phyloP scores from a whole-genome alignment of 495 filamentous ascomycete species.

The Xylaria scruposa region DNA sequence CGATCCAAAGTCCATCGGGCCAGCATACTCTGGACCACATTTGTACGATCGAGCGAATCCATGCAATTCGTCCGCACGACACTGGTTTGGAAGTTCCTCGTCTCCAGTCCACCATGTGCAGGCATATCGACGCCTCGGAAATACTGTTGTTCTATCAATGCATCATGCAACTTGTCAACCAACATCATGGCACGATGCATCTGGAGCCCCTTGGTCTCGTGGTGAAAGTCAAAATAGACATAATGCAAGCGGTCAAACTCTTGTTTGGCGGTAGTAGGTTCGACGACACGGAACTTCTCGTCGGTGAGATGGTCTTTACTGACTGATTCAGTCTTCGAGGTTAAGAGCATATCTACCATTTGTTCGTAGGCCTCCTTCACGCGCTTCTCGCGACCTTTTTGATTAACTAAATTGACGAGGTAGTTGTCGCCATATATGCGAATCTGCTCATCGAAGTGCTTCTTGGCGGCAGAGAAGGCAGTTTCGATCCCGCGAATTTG shows the following conservation, averaged over 20 bases:
- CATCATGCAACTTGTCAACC: constrained; percentile 76
- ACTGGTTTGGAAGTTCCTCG: constrained; percentile 77
- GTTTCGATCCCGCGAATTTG: constrained; percentile 85
- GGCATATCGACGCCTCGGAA: constrained; percentile 91
- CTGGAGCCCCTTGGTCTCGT: constrained; percentile 90
- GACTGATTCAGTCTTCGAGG: constrained; percentile 67
- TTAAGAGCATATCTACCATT: constrained; percentile 75
- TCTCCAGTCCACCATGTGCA: constrained; percentile 74
- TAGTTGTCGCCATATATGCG: constrained; percentile 93
- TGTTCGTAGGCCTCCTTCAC: constrained; percentile 94
- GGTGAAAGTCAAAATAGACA: constrained; percentile 97
- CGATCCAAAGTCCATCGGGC: constrained; percentile 85
- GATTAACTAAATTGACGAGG: constrained; percentile 95
- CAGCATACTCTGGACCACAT: constrained; percentile 96
- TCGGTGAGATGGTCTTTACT: constrained; percentile 63
- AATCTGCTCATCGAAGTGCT: constrained; percentile 93
- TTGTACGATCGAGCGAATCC: constrained; percentile 98
- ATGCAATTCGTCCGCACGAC: constrained; percentile 98
- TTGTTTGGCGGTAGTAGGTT: constrained; percentile 63
- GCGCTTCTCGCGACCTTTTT: constrained; percentile 83
- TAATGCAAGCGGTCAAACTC: constrained; percentile 87
- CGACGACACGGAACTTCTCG: constrained; percentile 82
- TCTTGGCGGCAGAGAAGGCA: constrained; percentile 77
- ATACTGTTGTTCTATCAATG: constrained; percentile 78
- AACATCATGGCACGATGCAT: constrained; percentile 92